These are phyloP conservation scores for Suhomyces sp. DNA, from an alignment of 805 yeast genomes.

Conservation along the genomic window DNA sequence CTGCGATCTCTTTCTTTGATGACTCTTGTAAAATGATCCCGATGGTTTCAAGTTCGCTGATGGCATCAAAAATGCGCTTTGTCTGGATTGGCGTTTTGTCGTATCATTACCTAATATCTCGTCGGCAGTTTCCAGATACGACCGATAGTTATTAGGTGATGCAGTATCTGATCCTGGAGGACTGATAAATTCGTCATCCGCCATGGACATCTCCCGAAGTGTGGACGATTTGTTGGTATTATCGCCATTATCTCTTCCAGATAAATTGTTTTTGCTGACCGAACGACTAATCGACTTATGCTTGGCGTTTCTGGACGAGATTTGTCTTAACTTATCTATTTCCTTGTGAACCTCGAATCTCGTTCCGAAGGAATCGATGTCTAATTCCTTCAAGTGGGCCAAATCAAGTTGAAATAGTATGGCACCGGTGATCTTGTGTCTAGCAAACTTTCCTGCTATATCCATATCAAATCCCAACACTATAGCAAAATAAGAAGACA, in stretches of 20 bases:
- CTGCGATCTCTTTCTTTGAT: constrained; percentile 49
- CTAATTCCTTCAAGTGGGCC: constrained; percentile 84
- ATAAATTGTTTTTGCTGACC: constrained; percentile 6
- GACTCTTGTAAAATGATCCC: constrained; percentile 16
- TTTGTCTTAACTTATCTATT: constrained; percentile 62
- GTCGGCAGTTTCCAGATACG: constrained; percentile 17
- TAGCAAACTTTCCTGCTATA: constrained; percentile 75
- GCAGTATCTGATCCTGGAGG: constrained; percentile 8
- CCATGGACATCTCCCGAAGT: not conserved
- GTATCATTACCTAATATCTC: constrained; percentile 5
- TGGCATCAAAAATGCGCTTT: constrained; percentile 6
- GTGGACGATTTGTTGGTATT: not conserved
- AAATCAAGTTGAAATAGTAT: constrained; percentile 84
- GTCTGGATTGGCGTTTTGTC: not conserved
- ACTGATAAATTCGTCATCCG: constrained; percentile 9
- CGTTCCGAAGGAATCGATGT: constrained; percentile 89
- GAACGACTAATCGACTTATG: constrained; percentile 11
- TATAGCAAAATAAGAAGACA: constrained; percentile 68
- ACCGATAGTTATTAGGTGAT: constrained; percentile 9
- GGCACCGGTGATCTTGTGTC: constrained; percentile 85
- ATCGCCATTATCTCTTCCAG: not conserved
- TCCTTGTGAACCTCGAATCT: constrained; percentile 89
- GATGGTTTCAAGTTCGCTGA: constrained; percentile 5
- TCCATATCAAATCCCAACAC: constrained; percentile 68
- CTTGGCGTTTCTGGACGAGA: constrained; percentile 12